Evolutionary conservation across 371 early-diverging fungal genomes (phyloP).

Genomic region (Fennellomyces sp.): DNA sequence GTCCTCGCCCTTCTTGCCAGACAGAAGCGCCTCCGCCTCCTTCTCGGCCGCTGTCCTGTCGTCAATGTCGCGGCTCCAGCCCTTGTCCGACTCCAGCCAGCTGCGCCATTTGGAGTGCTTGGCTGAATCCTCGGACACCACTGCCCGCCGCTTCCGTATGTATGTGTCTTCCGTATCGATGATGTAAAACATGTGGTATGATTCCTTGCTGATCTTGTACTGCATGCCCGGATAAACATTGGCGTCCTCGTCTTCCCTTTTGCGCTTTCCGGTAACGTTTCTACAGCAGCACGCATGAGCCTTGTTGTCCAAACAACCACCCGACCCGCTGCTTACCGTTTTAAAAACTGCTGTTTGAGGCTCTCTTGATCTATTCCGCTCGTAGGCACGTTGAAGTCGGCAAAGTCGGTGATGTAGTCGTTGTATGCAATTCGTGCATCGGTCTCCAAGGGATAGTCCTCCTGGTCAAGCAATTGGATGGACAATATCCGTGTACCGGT

Average conservation of each 20-base stretch:
- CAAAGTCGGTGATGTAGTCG: slow-evolving; percentile 85
- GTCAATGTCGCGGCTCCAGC: slow-evolving; percentile 16
- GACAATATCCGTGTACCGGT: slow-evolving; percentile 64
- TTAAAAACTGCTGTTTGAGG: slow-evolving; percentile 62
- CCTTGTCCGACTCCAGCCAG: slow-evolving; percentile 23
- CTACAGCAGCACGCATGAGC: not conserved
- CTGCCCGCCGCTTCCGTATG: slow-evolving; percentile 21
- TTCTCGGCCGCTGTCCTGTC: slow-evolving; percentile 15
- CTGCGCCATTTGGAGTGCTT: slow-evolving; percentile 7
- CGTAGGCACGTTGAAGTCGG: slow-evolving; percentile 66
- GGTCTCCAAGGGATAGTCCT: slow-evolving; percentile 58
- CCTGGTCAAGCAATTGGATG: slow-evolving; percentile 78
- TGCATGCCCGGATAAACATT: slow-evolving; percentile 40
- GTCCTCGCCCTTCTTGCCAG: not conserved
- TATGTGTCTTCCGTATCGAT: slow-evolving; percentile 49
- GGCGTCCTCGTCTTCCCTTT: slow-evolving; percentile 26
- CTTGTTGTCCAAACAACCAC: not conserved
- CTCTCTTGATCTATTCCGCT: slow-evolving; percentile 57
- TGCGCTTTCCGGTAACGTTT: slow-evolving; percentile 18
- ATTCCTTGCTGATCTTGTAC: slow-evolving; percentile 47
- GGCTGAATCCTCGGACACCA: not conserved
- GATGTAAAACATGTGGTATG: slow-evolving; percentile 55
- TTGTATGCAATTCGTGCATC: slow-evolving; percentile 84
- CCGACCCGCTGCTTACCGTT: slow-evolving; percentile 34
- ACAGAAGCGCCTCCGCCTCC: slow-evolving; percentile 5